Base-by-base conservation (phyloP, 805 yeast genomes). In the Hanseniaspora mollemarum region DNA sequence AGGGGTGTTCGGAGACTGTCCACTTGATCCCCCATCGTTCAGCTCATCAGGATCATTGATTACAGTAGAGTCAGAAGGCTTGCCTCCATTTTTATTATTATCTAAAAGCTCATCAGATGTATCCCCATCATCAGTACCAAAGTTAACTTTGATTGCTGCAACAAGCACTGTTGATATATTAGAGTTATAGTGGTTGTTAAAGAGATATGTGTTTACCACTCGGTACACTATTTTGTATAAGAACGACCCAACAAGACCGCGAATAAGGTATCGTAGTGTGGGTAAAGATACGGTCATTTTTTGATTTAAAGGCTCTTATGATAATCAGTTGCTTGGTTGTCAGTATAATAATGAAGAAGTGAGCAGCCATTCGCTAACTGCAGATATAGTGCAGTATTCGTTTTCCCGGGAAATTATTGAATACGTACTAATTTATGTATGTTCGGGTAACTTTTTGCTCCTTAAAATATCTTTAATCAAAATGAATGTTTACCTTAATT, bases 1-100 rank as follows among this genome's bases (percentile, higher is more conserved):
- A 0, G 73, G 65, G 12, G 58, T 55, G 2, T 62, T 60, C 9
- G 66, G 62, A 26, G 54, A 22, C 7, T 74, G 9, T 4, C 33
- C 21, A 25, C 25, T 25, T 6, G 41, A 41, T 13, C 13, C 36
- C 21, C 28, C 21, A 5, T 36, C 15, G 26, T 8, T n/a, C 12
- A 29, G 21, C 6, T 29, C 19, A 10, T 35, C 44, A 3, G 46
- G 46, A 22, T 26, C 41, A 35, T 44, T 44, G 19, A 37, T 31
- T 21, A 40, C 33, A 2, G 45, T 40, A 12, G 43, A 39, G n/a
- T 24, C 43, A 13, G 32, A 26, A 18, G 39, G 36, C 13, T 32
- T 40, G 9, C 37, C 29, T 36, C 49, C 31, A 28, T 35, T 18
- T 26, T 39, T 9, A 28, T 2, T n/a, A 37, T 32, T 8, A 9